Base-by-base conservation (phyloP, 2,329 filamentous ascomycete species). In the Blastomyces parvus region DNA sequence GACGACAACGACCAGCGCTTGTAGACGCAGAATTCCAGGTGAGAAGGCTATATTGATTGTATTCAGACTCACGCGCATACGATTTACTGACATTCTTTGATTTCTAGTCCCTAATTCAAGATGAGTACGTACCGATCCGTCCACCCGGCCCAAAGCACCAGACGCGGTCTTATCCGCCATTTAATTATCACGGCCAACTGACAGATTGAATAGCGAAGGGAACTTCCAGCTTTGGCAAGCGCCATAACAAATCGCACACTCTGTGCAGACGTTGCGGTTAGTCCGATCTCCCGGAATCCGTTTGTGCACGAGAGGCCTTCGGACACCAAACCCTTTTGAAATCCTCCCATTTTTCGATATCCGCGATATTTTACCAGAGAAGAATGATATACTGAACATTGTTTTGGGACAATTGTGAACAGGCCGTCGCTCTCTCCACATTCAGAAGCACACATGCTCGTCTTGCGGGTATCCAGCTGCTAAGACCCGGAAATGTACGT, bases 401-500 rank as follows among this genome's bases (percentile, higher is more conserved):
- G n/a, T 56, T 52, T 38, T 40, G 52, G 64, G 64, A 69, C 42
- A 38, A 52, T 60, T 62, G 5, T 69, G 2, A 33, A 66, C 74
- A 95, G 91, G 93, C 83, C 89, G 90, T 80, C 92, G 94, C 79
- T 96, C 94, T 76, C 88, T 97, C 82, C 94, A 99, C 88, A 88
- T 97, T 84, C 94, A 99, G 86, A 99, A 99, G 90, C 88, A 96
- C 83, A 95, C 91, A 78, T 99, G 94, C 85, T 81, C 93, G 74
- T 86, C 85, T 76, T 99, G 94, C 86, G 94, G 92, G 80, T 99
- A 97, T 84, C 94, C 94, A 78, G 84, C 91, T 79, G 94, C 94
- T 81, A 96, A 96, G 88, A 92, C 85, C 81, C 88, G 94, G 81
- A 95, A 96, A 88, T 99, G 93, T 97, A 96, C 79, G 93, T 66